Percentiles rank a stretch among this genome's conserved stretches.
Evolutionary conservation across 192 early-diverging fungal species (phyloP).

Genomic region (Phlyctochytrium bullatum): DNA sequence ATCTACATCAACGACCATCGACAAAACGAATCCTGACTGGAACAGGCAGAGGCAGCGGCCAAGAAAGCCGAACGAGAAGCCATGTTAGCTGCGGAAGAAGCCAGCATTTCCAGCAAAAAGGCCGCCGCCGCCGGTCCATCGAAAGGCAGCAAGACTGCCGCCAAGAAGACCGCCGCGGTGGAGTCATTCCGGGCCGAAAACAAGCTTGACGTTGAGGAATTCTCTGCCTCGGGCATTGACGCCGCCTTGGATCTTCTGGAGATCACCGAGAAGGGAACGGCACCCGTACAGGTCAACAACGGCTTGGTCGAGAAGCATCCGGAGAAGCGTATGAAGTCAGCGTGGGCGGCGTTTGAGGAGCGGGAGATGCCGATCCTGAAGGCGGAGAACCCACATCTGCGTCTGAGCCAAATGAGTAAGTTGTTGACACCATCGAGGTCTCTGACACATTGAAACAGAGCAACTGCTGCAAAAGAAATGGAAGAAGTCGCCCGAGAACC

Average conservation of each 20-base stretch:
- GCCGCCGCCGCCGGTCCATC: constrained; percentile 3
- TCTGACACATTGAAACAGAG: constrained; percentile 9
- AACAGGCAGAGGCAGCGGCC: constrained; percentile 30
- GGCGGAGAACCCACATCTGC: constrained; percentile 75
- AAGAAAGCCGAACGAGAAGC: constrained; percentile 47
- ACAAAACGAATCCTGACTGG: too few species aligned
- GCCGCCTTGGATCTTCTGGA: constrained; percentile 78
- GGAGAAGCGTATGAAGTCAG: constrained; percentile 68
- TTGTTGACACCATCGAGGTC: not conserved
- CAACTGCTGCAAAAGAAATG: constrained; percentile 78
- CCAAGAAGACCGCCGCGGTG: constrained; percentile 51
- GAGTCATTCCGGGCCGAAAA: constrained; percentile 31
- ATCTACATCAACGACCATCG: too few species aligned
- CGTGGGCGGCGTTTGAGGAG: constrained; percentile 57
- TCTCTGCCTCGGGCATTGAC: constrained; percentile 79
- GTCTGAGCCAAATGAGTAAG: constrained; percentile 54
- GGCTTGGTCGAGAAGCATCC: constrained; percentile 82
- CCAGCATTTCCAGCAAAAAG: constrained; percentile 23
- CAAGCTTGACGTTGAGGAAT: constrained; percentile 54
- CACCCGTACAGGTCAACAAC: constrained; percentile 15
- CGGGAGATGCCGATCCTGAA: constrained; percentile 71
- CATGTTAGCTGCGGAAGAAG: constrained; percentile 42
- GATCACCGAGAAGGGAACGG: constrained; percentile 28
- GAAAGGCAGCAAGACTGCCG: constrained; percentile 45
- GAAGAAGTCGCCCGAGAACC: constrained; percentile 69